phyloP scores from a whole-genome alignment of 164 flowering plant species.

The Liriodendron chinense region DNA sequence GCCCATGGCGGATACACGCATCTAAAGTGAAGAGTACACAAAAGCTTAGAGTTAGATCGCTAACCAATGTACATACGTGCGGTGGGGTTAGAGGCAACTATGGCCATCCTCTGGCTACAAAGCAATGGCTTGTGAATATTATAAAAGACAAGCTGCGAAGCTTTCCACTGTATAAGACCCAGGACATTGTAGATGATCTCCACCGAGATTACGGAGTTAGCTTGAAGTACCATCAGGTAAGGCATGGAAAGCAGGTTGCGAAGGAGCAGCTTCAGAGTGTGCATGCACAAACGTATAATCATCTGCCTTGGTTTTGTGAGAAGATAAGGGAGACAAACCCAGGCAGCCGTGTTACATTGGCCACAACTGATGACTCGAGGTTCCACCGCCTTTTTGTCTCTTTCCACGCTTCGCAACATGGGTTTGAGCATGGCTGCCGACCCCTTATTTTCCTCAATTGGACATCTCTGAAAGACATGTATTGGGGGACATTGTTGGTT shows the following conservation, averaged over 20 bases:
- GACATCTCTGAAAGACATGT: slow-evolving; percentile 33
- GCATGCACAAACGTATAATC: slow-evolving; percentile 39
- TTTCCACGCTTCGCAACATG: slow-evolving; percentile 37
- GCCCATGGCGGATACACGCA: slow-evolving; percentile 79
- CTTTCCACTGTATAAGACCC: slow-evolving; percentile 41
- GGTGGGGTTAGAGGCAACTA: slow-evolving; percentile 52
- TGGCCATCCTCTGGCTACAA: slow-evolving; percentile 47
- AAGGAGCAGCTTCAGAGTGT: slow-evolving; percentile 48
- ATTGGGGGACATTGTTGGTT: slow-evolving; percentile 46
- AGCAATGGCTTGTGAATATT: slow-evolving; percentile 43
- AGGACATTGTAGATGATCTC: slow-evolving; percentile 42
- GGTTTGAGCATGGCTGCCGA: slow-evolving; percentile 52
- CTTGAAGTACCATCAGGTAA: slow-evolving; percentile 41
- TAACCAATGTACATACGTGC: slow-evolving; percentile 66
- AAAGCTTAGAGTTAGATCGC: slow-evolving; percentile 50
- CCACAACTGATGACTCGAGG: slow-evolving; percentile 34
- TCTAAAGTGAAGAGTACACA: slow-evolving; percentile 56
- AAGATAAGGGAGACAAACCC: slow-evolving; percentile 54
- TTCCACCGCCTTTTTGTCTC: slow-evolving; percentile 45
- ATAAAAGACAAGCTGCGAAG: slow-evolving; percentile 46
- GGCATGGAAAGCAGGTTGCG: slow-evolving; percentile 46
- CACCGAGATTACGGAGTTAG: slow-evolving; percentile 44
- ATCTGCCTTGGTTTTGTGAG: slow-evolving; percentile 45
- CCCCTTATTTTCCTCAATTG: slow-evolving; percentile 55
- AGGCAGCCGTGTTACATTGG: slow-evolving; percentile 38